Percentiles rank a stretch among this genome's conserved stretches.
Evolutionary conservation across 2,329 filamentous ascomycete species (phyloP).

Genomic region (Cercospora berteroae): DNA sequence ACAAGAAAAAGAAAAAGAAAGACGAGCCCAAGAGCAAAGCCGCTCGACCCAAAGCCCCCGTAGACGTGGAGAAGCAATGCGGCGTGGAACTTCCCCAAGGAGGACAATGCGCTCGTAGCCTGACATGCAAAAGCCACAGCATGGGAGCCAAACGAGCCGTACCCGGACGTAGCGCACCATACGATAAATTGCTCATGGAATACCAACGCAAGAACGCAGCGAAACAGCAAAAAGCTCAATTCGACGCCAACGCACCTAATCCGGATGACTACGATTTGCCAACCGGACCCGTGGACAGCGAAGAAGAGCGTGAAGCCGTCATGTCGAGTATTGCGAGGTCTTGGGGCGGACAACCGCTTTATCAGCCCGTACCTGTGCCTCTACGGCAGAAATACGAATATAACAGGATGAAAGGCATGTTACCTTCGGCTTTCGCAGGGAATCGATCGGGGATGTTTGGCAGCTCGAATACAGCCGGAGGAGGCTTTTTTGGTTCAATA

Average conservation of each 20-base stretch:
- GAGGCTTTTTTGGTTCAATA: slow-evolving; percentile 15
- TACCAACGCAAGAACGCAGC: slow-evolving; percentile 94
- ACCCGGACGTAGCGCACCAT: slow-evolving; percentile 78
- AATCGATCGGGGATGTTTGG: slow-evolving; percentile 14
- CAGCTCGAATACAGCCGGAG: slow-evolving; percentile 12
- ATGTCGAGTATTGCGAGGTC: slow-evolving; percentile 75
- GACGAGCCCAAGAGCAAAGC: slow-evolving; percentile 57
- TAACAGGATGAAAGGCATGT: slow-evolving; percentile 63
- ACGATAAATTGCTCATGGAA: slow-evolving; percentile 74
- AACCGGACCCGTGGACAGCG: slow-evolving; percentile 77
- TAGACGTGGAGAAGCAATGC: slow-evolving; percentile 90
- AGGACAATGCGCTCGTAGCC: slow-evolving; percentile 76
- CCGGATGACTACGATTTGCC: slow-evolving; percentile 81
- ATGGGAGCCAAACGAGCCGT: slow-evolving; percentile 93
- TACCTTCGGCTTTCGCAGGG: slow-evolving; percentile 56
- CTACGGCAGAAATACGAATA: slow-evolving; percentile 56
- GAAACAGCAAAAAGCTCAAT: slow-evolving; percentile 92
- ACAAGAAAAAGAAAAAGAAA: slow-evolving; percentile 75
- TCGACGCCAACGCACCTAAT: slow-evolving; percentile 80
- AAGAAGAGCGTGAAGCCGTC: slow-evolving; percentile 87
- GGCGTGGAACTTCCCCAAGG: slow-evolving; percentile 82
- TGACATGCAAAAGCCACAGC: slow-evolving; percentile 87
- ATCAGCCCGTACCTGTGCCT: slow-evolving; percentile 60
- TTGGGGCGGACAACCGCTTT: slow-evolving; percentile 69
- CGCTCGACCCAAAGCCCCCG: slow-evolving; percentile 81